Evolutionary conservation across 129 eudicot genomes (phyloP), one percentile per base, ranked within the genome.

Genomic region (Gnaphalium uliginosum): DNA sequence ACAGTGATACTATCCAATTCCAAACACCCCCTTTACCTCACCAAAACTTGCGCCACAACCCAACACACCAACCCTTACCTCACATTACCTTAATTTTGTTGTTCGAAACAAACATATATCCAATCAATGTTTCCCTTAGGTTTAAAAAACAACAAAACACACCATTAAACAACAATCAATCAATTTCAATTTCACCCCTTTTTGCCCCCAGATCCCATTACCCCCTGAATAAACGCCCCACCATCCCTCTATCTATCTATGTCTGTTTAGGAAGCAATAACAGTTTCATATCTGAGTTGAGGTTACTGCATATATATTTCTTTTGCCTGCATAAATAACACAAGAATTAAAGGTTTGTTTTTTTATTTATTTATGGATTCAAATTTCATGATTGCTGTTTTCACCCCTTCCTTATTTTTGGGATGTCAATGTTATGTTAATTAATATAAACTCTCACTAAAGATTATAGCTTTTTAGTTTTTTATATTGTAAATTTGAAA

Each of bases 31-130:
- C 0, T 46, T 4, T 5, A 46, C 46, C 53, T 4, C n/a, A 61
- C 66, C 66, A 21, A 61, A 61, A 61, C 66, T 61, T 61, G 37
- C 66, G 35, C 66, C 33, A 61, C 19, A 61, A 61, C 66, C 66
- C 66, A 59, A 59, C 32, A 23, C 65, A 23, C 3, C 27, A 25
- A 60, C 37, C 18, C 66, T 13, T 1, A 23, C 17, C 30, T 23
- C 13, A 11, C 65, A 32, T 22, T 23, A 53, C 58, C 58, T 58
- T 24, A 7, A 22, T 21, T 4, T 57, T 2, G 62, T 19, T 21
- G 26, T 57, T 57, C 27, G 13, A 22, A 19, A 21, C 27, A 57
- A 57, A 21, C 62, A 14, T 3, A 46, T n/a, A n/a, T n/a, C n/a
- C n/a, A 46, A 46, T 46, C 62, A 21, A 57, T 6, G 23, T 19